Evolutionary conservation across 225 moss, liverwort and hornwort species (phyloP).

Genomic region (Neckera pumila): DNA sequence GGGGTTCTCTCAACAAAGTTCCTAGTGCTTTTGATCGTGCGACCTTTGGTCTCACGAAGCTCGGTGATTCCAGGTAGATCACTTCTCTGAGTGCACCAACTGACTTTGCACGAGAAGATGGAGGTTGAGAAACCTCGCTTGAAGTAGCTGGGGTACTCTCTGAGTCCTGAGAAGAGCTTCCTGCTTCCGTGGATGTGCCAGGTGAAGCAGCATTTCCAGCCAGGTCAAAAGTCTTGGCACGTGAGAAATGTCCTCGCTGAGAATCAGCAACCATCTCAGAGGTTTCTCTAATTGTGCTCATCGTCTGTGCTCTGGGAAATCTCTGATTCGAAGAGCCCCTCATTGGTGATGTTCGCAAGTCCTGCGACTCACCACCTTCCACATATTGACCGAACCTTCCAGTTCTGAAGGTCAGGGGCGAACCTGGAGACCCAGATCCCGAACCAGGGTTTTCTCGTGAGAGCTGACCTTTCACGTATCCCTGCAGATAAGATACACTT

Average conservation of each 20-base stretch:
- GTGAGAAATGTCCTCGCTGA: not conserved
- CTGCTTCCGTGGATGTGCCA: slow-evolving; percentile 7
- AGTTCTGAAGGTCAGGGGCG: slow-evolving; percentile 23
- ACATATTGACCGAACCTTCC: slow-evolving; percentile 2
- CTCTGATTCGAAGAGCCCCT: slow-evolving; percentile 4
- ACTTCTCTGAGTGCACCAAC: slow-evolving; percentile 29
- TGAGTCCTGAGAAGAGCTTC: not conserved
- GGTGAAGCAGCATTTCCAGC: not conserved
- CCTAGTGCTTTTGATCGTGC: slow-evolving; percentile 7
- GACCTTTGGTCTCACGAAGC: slow-evolving; percentile 19
- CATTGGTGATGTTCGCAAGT: not conserved
- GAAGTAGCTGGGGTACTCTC: not conserved
- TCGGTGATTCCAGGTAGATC: slow-evolving; percentile 34
- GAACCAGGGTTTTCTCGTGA: slow-evolving; percentile 22
- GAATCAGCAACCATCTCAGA: slow-evolving; percentile 1
- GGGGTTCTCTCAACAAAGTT: slow-evolving; percentile 6
- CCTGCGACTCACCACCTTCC: not conserved
- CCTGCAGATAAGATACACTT: slow-evolving; percentile 17
- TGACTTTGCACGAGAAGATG: slow-evolving; percentile 13
- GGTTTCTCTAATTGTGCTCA: slow-evolving; percentile 30
- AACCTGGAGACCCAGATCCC: slow-evolving; percentile 22
- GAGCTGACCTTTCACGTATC: slow-evolving; percentile 31
- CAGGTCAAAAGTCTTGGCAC: not conserved
- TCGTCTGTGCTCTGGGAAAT: slow-evolving; percentile 17
- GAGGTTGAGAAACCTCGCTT: not conserved